Base-by-base conservation (phyloP, 2,329 filamentous ascomycete genomes). In the Fusarium clavum region DNA sequence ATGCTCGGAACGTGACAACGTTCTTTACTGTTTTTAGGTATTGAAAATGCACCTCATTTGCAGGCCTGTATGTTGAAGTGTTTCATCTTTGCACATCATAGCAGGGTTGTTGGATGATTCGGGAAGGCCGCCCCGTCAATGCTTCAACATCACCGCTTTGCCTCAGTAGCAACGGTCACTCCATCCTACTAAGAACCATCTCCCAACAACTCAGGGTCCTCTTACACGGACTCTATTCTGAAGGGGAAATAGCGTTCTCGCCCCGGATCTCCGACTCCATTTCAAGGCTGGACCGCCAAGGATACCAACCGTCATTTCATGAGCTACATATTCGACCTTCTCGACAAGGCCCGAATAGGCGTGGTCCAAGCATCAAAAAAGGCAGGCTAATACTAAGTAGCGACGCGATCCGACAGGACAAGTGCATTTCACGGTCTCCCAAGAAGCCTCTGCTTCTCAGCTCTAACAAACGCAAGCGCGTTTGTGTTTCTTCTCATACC, bases 331-430 rank as follows among this genome's bases (percentile, higher is more conserved):
- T 70, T 65, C 38, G 47, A 60, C 38, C 48, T 49, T 47, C 34
- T 66, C 29, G 44, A 67, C 64, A 73, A 72, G 71, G 70, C 69
- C 69, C 67, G 70, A 74, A 73, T 75, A 63, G 66, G 66, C 54
- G 61, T 75, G 73, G 73, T 61, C 73, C 62, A 71, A 75, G 73
- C 71, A 73, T 59, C 38, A 46, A 38, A 62, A 41, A 53, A 62
- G 70, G 34, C 58, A 49, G 64, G 63, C 71, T 73, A 74, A 72
- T 54, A 59, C 53, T 30, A 61, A 40, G 45, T 41, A 57, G 57
- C 67, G 57, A 67, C 60, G 48, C 58, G 61, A 53, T 67, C 60
- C 62, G 54, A 72, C 61, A 64, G 51, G 61, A 67, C 49, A 58
- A 59, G 29, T 49, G 45, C 53, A 38, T 53, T 55, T 66, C 70